phyloP scores from a whole-genome alignment of 2,329 filamentous ascomycete species.

The Trichoderma sp. region DNA sequence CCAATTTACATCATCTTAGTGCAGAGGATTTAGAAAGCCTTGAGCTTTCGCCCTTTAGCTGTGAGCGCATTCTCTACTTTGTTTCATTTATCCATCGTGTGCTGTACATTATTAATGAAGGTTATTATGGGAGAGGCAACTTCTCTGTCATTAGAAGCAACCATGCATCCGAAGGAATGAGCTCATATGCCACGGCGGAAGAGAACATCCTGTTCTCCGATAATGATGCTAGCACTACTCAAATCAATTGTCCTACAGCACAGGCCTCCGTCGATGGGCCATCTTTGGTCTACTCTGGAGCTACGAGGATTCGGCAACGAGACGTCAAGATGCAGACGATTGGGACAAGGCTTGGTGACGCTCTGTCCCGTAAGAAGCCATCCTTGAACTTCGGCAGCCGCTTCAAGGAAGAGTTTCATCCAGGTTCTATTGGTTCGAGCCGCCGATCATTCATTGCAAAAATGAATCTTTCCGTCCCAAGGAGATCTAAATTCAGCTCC shows the following conservation, averaged over 20 bases:
- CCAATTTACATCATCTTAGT: conserved; percentile 33
- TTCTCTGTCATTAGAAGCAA: conserved; percentile 24
- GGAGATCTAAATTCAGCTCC: conserved; percentile 30
- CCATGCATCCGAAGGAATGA: conserved; percentile 28
- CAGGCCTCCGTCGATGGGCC: conserved; percentile 21
- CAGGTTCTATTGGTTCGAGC: neutral
- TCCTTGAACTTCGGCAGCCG: conserved; percentile 38
- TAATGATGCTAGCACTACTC: conserved; percentile 4
- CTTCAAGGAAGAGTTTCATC: conserved; percentile 44
- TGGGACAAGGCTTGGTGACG: conserved; percentile 44
- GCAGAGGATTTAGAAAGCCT: conserved; percentile 38
- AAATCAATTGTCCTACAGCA: neutral
- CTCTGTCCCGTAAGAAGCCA: conserved; percentile 34
- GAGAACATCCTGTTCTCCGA: conserved; percentile 20
- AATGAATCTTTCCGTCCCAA: conserved; percentile 39
- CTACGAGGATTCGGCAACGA: conserved; percentile 40
- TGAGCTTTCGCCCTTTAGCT: conserved; percentile 38
- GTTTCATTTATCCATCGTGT: neutral
- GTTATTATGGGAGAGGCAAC: conserved; percentile 28
- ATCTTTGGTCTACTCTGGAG: conserved; percentile 35
- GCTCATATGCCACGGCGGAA: conserved; percentile 32
- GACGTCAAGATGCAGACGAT: conserved; percentile 43
- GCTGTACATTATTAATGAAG: neutral
- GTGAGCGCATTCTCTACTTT: conserved; percentile 27
- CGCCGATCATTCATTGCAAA: conserved; percentile 39